A percentile compares a stretch with the other conserved stretches of the same genome.
phyloP scores from a whole-genome alignment of 75 land plant species.

The Cunninghamia lanceolata region DNA sequence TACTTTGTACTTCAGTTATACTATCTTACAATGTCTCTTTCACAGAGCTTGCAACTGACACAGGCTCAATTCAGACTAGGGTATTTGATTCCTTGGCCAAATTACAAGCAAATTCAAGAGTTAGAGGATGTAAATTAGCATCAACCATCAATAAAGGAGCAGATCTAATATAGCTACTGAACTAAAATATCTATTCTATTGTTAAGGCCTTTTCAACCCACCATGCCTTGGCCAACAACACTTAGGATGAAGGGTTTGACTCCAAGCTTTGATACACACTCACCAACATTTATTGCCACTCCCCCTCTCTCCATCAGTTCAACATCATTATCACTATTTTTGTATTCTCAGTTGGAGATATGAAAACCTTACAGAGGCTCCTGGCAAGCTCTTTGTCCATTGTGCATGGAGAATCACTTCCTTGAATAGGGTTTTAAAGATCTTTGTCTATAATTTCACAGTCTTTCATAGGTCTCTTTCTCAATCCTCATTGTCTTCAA shows the following conservation, averaged over 20 bases:
- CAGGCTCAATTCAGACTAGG: slow-evolving; percentile 97
- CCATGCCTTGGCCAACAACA: slow-evolving; percentile 70
- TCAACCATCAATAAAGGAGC: slow-evolving; percentile 88
- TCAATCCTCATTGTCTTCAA: too few species aligned
- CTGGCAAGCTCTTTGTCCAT: too few species aligned
- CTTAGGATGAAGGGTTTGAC: slow-evolving; percentile 70
- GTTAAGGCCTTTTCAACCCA: slow-evolving; percentile 86
- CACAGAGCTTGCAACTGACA: slow-evolving; percentile 77
- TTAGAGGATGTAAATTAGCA: slow-evolving; percentile 65
- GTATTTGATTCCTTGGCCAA: slow-evolving; percentile 64
- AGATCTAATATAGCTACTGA: slow-evolving; percentile 35
- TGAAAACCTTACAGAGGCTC: too few species aligned
- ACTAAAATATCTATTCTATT: slow-evolving; percentile 71
- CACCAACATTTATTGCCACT: slow-evolving; percentile 90
- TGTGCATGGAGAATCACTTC: too few species aligned
- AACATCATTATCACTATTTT: too few species aligned
- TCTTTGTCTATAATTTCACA: too few species aligned
- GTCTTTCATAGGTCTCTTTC: too few species aligned
- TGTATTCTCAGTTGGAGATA: too few species aligned
- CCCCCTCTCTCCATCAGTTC: too few species aligned
- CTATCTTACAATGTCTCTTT: too few species aligned
- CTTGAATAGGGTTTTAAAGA: too few species aligned
- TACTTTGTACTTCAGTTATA: too few species aligned
- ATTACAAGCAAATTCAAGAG: slow-evolving; percentile 73
- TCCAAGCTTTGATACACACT: slow-evolving; percentile 84